Base-by-base conservation (phyloP, 495 filamentous ascomycete species). In the Astrothelium subdiscretum region DNA sequence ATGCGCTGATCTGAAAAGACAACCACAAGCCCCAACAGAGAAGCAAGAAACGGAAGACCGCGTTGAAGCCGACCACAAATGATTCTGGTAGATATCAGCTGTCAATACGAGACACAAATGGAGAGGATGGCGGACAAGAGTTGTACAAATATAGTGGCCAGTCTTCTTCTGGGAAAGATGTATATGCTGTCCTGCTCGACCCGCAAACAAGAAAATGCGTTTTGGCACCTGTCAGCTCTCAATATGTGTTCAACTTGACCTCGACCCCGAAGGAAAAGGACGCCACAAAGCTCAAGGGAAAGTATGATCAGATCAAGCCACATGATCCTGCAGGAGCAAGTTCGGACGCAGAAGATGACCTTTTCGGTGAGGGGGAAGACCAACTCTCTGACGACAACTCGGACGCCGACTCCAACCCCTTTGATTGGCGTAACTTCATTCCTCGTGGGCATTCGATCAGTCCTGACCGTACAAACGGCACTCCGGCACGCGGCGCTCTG, bases 1-100 rank as follows among this genome's bases (percentile, higher is more conserved):
- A 54, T 29, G n/a, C 18, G 3, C 22, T 31, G 18, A 18, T 5
- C 27, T 12, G 11, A 15, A 35, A 18, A 67, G 62, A 57, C 44
- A 67, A 67, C 31, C 63, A 67, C 52, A 67, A 67, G 59, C 65
- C 65, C 22, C 43, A 15, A 13, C 63, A 65, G 43, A 43, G 58
- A 2, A 67, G 43, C 38, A 10, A 40, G 8, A 44, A 48, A 3
- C 58, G 63, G 31, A 65, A 18, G 10, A 65, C 65, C 13, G 52
- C 32, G 0, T 62, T 67, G 20, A 62, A 40, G 29, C 22, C 5
- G 22, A 27, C 48, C 20, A 31, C 58, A 1, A 4, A 26, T 24
- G 10, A 26, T 22, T 12, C 22, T 22, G 32, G 38, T 24, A 18
- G 13, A 26, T 61, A 38, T 54, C 42, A 35, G 13, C 32, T 65